Conservation (phyloP, 768 basidiomycete genomes). For the Arthromyces matolae region DNA sequence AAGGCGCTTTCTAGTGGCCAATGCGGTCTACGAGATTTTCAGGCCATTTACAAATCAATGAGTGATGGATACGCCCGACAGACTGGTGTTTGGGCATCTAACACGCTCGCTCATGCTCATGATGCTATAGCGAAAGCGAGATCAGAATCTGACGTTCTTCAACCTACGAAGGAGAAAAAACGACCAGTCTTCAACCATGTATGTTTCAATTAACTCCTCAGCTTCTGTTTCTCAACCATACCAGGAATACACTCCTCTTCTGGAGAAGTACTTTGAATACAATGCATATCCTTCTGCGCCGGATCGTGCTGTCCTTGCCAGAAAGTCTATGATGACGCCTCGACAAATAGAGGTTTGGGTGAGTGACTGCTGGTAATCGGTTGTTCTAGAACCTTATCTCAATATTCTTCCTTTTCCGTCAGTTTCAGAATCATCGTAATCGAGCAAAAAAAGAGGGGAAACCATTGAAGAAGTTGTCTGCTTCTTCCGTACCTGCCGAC, state of each 20-base stretch:
- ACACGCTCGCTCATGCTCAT: constrained; percentile 4
- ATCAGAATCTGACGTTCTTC: neutral
- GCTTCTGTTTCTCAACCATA: too few species aligned
- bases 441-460: constrained; percentile 33
- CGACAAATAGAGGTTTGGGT: constrained; percentile 59
- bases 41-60: constrained; percentile 1
- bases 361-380: too few species aligned
- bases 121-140: neutral
- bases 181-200: constrained; percentile 23
- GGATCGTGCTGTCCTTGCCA: constrained; percentile 38
- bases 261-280: constrained; percentile 45
- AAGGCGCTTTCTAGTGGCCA: too few species aligned
- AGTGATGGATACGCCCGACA: neutral
- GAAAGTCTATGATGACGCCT: constrained; percentile 38
- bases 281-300: constrained; percentile 44
- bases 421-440: constrained; percentile 56
- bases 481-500: constrained; percentile 19
- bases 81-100: constrained; percentile 3
- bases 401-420: too few species aligned
- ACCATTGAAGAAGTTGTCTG: constrained; percentile 15
- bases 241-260: constrained; percentile 43
- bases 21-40: neutral
- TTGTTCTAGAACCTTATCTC: too few species aligned
- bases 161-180: constrained; percentile 4
- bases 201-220: neutral